Evolutionary conservation across 768 basidiomycete species (phyloP), one percentile per base, ranked within the genome.

Genomic region (Leucosporidium creatinivorum): DNA sequence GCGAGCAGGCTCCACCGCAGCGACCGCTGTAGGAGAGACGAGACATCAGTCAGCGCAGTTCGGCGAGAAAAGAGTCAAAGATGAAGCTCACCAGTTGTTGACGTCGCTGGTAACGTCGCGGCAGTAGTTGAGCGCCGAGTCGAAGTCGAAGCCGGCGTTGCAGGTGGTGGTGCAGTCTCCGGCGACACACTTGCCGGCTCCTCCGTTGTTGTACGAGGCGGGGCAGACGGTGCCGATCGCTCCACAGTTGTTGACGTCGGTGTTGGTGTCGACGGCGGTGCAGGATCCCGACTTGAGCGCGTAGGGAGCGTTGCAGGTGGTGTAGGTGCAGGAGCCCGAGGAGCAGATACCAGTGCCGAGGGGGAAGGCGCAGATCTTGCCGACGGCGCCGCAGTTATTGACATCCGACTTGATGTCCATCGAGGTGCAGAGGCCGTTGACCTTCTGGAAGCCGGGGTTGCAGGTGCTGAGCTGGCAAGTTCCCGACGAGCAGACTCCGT

Each of bases 241-340:
- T 23, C 68, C 68, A 63, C 68, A 69, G 59, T 69, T 69, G 61
- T 65, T 64, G 33, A 59, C 21, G 58, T 69, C 67, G n/a, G 63
- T 39, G 58, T 33, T 49, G 10, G 47, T 50, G 61, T 62, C 52
- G 61, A 62, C 44, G 0, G 56, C 25, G 5, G 56, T 39, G 51
- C 70, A 72, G 31, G 25, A 25, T 30, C 61, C 62, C 56, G 61
- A 56, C 58, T 55, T 58, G 51, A 66, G 64, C 28, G 62, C 56
- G 64, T 50, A 63, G 58, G 63, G 63, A 18, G 57, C 17, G 21
- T 23, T 23, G 67, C 65, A 67, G 21, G 60, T 39, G 19, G 50
- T 30, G 47, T 13, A 18, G 55, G 36, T 15, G 58, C 49, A 62
- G 18, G 47, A 50, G 44, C 55, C 63, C 30, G 23, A 21, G 12